Evolutionary conservation across 1,139 yeast species (phyloP), one percentile per base, ranked within the genome.

Genomic region (Debaryomyces singareniensis): DNA sequence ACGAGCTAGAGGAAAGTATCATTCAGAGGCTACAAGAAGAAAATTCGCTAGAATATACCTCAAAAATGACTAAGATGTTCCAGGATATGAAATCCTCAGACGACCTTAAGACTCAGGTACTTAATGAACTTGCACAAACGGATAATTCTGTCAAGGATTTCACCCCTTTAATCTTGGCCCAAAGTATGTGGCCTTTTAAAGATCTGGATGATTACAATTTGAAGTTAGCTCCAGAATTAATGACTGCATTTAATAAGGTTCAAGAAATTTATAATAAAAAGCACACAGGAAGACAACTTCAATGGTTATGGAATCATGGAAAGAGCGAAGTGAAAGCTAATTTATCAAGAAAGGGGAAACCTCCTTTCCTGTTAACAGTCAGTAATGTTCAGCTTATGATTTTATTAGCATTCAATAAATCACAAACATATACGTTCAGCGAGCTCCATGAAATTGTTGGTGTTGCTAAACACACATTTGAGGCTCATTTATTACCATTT

Each of bases 231-330:
- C 57, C 69, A 2, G 85, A 78, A 41, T 65, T 93, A 40, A 56
- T 64, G 35, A 65, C 68, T 22, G 75, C 93, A 2, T 76, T 82
- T 44, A 75, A 78, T 30, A 72, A 75, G 36, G 78, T 91, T 35
- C 77, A 77, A 36, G 68, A 71, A 27, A 71, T 82, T 37, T 93
- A 91, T 52, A 70, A 75, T 29, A 63, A 69, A 28, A 83, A 83
- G 47, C 96, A 91, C 53, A 75, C 69, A 37, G 97, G 97, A 10
- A 73, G 98, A 53, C 79, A 86, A 42, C 72, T 93, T 47, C 82
- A 84, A 49, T 93, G 98, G 98, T 70, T 91, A 35, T 93, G 97
- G 96, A 84, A 86, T 44, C 78, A 86, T 50, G 86, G 95, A 27
- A 83, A 93, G 55, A 94, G 95, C 39, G 99, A 93, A 52, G 61